Percentiles rank a stretch among this genome's conserved stretches.
These are phyloP conservation scores for Cercospora berteroae DNA, from an alignment of 2,329 filamentous ascomycete genomes.

Conservation along the genomic window DNA sequence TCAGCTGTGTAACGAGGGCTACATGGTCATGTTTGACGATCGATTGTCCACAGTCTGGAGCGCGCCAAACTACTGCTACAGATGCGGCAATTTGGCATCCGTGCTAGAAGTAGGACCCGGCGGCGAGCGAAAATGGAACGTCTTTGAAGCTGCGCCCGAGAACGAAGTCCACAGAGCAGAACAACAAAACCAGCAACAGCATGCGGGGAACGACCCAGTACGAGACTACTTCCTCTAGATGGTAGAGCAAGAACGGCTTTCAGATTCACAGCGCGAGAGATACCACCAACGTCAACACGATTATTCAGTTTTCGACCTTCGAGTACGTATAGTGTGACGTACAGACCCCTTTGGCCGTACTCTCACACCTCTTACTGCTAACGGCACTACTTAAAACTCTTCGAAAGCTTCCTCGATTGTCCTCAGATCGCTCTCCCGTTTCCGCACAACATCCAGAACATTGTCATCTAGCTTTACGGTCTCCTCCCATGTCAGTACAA, in stretches of 20 bases:
- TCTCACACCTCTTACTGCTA: not conserved
- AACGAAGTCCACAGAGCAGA: conserved; percentile 85
- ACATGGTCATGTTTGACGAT: conserved; percentile 95
- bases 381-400: not conserved
- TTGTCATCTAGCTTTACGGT: conserved; percentile 10
- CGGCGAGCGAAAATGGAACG: conserved; percentile 93
- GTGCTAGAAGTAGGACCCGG: conserved; percentile 93
- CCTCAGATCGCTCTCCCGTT: conserved; percentile 5
- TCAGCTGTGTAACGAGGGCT: conserved; percentile 96
- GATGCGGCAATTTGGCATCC: conserved; percentile 93
- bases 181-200: conserved; percentile 57
- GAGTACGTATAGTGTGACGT: conserved; percentile 4
- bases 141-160: conserved; percentile 94
- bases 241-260: conserved; percentile 34
- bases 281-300: conserved; percentile 10
- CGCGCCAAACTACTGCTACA: conserved; percentile 71
- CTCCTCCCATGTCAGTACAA: conserved; percentile 17
- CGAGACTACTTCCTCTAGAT: conserved; percentile 64
- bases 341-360: not conserved
- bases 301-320: conserved; percentile 5
- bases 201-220: conserved; percentile 68
- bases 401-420: conserved; percentile 1
- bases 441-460: conserved; percentile 17
- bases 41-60: conserved; percentile 95
- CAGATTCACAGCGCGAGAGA: not conserved